Conservation (phyloP, 768 basidiomycete species). For the Leccinum olivaceopallidum region DNA sequence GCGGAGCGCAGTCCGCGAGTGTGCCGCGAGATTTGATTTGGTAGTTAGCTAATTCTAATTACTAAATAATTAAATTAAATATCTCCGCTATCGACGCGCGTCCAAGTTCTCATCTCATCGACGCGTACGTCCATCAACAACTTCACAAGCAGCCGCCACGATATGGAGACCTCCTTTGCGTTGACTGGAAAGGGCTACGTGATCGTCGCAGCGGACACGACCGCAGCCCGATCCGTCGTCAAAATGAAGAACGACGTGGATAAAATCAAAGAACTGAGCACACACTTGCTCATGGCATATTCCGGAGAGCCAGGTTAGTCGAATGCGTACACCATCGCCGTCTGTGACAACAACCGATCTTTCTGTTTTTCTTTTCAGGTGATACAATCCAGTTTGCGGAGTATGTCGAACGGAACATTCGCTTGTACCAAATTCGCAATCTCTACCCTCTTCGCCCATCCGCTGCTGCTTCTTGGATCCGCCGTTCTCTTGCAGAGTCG, state of each 20-base stretch:
- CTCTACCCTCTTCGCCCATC: constrained; percentile 85
- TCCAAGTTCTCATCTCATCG: constrained; percentile 12
- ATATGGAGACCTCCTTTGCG: constrained; percentile 91
- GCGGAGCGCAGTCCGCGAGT: not conserved
- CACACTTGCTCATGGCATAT: constrained; percentile 92
- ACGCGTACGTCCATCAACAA: constrained; percentile 20
- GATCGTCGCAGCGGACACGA: constrained; percentile 89
- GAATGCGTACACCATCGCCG: constrained; percentile 1
- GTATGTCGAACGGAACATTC: constrained; percentile 93
- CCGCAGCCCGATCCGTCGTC: constrained; percentile 87
- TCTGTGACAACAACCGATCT: not conserved
- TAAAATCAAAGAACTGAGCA: constrained; percentile 90
- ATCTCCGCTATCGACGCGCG: constrained; percentile 27
- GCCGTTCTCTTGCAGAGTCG: constrained; percentile 84
- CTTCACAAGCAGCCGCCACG: constrained; percentile 20
- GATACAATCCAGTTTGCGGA: constrained; percentile 98
- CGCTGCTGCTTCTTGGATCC: constrained; percentile 94
- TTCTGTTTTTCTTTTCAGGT: constrained; percentile 45
- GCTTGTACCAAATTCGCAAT: constrained; percentile 95
- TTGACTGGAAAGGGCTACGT: constrained; percentile 92
- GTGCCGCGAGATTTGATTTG: not conserved
- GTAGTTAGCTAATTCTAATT: not conserved
- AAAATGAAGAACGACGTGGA: constrained; percentile 98
- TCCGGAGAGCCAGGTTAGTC: constrained; percentile 86
- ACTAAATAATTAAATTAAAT: constrained; percentile 17